These are phyloP conservation scores for Phytopythium helicoides DNA, from an alignment of 352 stramenopile species.

Conservation along the genomic window DNA sequence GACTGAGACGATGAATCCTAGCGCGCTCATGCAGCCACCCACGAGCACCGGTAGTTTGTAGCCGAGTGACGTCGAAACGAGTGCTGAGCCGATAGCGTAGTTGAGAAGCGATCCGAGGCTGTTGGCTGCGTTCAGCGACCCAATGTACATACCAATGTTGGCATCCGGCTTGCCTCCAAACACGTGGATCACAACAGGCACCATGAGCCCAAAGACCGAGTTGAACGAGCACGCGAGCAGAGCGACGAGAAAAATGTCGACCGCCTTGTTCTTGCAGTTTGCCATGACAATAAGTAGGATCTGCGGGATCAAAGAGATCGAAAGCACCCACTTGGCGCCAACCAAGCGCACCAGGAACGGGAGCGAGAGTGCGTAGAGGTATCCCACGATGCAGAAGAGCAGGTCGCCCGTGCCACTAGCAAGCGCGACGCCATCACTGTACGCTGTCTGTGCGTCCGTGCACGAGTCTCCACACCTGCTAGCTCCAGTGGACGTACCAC, in stretches of 20 bases:
- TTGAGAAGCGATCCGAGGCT: slow-evolving; percentile 48
- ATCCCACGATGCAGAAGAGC: slow-evolving; percentile 38
- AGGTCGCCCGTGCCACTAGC: slow-evolving; percentile 39
- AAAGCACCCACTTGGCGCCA: slow-evolving; percentile 33
- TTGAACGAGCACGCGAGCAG: slow-evolving; percentile 23
- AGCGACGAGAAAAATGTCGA: slow-evolving; percentile 34
- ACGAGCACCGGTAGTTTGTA: slow-evolving; percentile 38
- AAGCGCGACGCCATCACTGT: slow-evolving; percentile 49
- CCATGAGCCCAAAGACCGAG: slow-evolving; percentile 29
- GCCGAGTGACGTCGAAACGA: slow-evolving; percentile 35
- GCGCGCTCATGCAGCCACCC: slow-evolving; percentile 29
- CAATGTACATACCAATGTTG: slow-evolving; percentile 19
- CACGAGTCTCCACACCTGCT: slow-evolving; percentile 26
- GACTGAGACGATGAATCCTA: slow-evolving; percentile 26
- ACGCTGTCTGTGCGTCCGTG: slow-evolving; percentile 26
- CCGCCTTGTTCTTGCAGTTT: slow-evolving; percentile 15
- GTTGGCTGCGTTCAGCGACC: slow-evolving; percentile 40
- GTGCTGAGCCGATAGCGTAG: slow-evolving; percentile 22
- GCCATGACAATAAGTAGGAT: slow-evolving; percentile 33
- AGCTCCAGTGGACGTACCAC: slow-evolving; percentile 24
- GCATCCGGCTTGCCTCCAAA: slow-evolving; percentile 14
- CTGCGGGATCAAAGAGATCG: slow-evolving; percentile 22
- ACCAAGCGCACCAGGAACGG: slow-evolving; percentile 40
- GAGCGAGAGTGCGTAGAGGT: slow-evolving; percentile 38
- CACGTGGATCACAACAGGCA: slow-evolving; percentile 36